phyloP scores from a whole-genome alignment of 2,329 filamentous ascomycete genomes.

The Talaromyces sp. region DNA sequence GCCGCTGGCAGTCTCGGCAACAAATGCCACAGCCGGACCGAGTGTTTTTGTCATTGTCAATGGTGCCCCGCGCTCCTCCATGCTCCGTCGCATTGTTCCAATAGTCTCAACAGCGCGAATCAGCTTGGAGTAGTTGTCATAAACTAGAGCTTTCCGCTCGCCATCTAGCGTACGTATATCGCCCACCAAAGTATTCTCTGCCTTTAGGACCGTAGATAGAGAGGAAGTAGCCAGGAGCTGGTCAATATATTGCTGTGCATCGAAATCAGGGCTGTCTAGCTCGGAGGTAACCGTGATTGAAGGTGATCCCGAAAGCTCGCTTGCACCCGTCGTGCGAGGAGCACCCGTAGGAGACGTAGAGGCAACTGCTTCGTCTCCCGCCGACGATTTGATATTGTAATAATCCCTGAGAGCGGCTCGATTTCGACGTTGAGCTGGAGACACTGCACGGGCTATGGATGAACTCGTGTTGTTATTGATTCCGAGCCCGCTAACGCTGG shows the following conservation, averaged over 20 bases:
- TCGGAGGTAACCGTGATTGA: constrained; percentile 47
- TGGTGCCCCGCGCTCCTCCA: constrained; percentile 46
- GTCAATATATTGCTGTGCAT: constrained; percentile 58
- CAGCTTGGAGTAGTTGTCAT: constrained; percentile 96
- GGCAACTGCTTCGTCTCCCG: constrained; percentile 32
- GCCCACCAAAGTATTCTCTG: constrained; percentile 45
- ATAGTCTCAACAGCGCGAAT: constrained; percentile 98
- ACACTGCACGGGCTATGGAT: constrained; percentile 41
- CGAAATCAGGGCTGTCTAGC: constrained; percentile 70
- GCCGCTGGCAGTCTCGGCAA: constrained; percentile 42
- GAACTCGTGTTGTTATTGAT: constrained; percentile 26
- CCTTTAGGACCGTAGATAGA: constrained; percentile 43
- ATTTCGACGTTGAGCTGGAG: constrained; percentile 59
- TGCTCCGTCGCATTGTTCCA: constrained; percentile 58
- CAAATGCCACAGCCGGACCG: constrained; percentile 41
- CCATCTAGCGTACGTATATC: constrained; percentile 90
- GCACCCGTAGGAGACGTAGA: constrained; percentile 35
- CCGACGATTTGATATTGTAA: constrained; percentile 71
- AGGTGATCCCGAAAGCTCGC: constrained; percentile 39
- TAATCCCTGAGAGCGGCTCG: constrained; percentile 88
- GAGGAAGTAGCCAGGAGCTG: constrained; percentile 42
- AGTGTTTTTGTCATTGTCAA: constrained; percentile 46
- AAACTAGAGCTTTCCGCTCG: constrained; percentile 94
- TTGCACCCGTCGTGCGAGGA: constrained; percentile 40
- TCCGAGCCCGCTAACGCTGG: constrained; percentile 52